Conservation (phyloP, 352 stramenopile species). For the Phytophthora sansomeana region DNA sequence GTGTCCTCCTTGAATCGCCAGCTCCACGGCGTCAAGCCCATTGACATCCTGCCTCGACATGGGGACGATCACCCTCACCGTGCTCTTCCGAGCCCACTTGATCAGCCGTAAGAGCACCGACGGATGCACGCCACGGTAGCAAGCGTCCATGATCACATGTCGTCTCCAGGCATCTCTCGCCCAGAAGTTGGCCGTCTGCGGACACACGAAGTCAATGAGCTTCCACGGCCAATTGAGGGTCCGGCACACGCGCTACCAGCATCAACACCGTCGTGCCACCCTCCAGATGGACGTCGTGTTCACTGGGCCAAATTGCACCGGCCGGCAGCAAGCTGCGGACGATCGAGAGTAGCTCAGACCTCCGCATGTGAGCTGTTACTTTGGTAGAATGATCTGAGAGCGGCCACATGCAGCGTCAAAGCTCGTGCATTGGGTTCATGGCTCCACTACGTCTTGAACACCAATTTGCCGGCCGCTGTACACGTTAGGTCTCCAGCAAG, state of each 20-base stretch:
- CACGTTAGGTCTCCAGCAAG: no score
- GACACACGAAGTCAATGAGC: constrained; percentile 22
- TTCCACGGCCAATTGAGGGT: constrained; percentile 17
- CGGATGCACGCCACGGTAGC: constrained; percentile 11
- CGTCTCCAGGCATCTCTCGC: not conserved
- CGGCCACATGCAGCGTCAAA: no score
- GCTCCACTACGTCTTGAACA: no score
- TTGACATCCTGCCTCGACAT: constrained; percentile 11
- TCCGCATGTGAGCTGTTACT: no score
- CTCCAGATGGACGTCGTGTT: constrained; percentile 1
- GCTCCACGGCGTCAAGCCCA: constrained; percentile 12
- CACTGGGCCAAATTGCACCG: constrained; percentile 5
- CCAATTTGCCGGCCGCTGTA: no score
- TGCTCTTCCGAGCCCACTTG: constrained; percentile 13
- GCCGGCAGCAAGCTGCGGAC: constrained; percentile 5
- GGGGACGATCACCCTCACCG: constrained; percentile 10
- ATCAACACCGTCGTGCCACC: constrained; percentile 24
- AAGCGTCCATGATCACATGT: constrained; percentile 26
- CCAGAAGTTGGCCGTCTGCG: constrained; percentile 14
- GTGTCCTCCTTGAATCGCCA: constrained; percentile 8
- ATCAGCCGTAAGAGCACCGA: constrained; percentile 15
- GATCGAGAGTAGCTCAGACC: constrained; percentile 1
- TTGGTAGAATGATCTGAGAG: no score
- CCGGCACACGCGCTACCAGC: constrained; percentile 2
- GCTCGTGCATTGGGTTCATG: no score